phyloP scores from a whole-genome alignment of 495 filamentous ascomycete genomes.

The Acidomyces sp. region DNA sequence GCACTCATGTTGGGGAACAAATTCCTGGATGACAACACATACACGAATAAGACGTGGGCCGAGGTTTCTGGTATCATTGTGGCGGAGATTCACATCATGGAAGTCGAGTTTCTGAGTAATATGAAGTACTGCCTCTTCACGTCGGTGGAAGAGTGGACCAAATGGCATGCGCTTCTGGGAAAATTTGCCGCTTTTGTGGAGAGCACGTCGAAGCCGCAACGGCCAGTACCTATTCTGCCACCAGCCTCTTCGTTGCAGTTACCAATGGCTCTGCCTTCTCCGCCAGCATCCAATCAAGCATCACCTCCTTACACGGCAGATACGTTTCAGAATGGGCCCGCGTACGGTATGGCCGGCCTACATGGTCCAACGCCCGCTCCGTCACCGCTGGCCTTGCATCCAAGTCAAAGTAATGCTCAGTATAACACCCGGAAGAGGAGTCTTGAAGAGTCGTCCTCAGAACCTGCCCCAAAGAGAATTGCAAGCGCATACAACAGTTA shows the following conservation, averaged over 20 bases:
- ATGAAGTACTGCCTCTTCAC: slow-evolving; percentile 88
- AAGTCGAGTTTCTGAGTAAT: slow-evolving; percentile 97
- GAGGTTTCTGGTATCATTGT: slow-evolving; percentile 94
- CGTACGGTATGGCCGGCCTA: neutral
- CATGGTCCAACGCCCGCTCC: slow-evolving; percentile 19
- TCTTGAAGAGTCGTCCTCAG: slow-evolving; percentile 47
- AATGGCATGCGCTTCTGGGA: slow-evolving; percentile 69
- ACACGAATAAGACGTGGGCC: slow-evolving; percentile 99
- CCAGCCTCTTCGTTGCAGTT: slow-evolving; percentile 31
- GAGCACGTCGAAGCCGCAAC: slow-evolving; percentile 34
- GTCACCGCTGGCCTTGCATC: slow-evolving; percentile 42
- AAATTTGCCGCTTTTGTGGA: slow-evolving; percentile 73
- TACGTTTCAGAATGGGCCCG: neutral
- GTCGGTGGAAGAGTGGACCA: slow-evolving; percentile 67
- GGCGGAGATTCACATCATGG: slow-evolving; percentile 95
- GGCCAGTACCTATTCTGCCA: slow-evolving; percentile 34
- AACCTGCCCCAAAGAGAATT: slow-evolving; percentile 57
- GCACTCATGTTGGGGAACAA: slow-evolving; percentile 98
- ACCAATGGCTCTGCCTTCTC: slow-evolving; percentile 41
- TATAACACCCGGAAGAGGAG: slow-evolving; percentile 49
- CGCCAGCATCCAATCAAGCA: slow-evolving; percentile 35
- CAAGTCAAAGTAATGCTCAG: slow-evolving; percentile 9
- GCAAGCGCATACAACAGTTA: slow-evolving; percentile 22
- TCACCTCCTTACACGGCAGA: slow-evolving; percentile 29
- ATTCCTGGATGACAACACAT: slow-evolving; percentile 98